phyloP scores from a whole-genome alignment of 139 green algal species.

The Tetraselmis striata region DNA sequence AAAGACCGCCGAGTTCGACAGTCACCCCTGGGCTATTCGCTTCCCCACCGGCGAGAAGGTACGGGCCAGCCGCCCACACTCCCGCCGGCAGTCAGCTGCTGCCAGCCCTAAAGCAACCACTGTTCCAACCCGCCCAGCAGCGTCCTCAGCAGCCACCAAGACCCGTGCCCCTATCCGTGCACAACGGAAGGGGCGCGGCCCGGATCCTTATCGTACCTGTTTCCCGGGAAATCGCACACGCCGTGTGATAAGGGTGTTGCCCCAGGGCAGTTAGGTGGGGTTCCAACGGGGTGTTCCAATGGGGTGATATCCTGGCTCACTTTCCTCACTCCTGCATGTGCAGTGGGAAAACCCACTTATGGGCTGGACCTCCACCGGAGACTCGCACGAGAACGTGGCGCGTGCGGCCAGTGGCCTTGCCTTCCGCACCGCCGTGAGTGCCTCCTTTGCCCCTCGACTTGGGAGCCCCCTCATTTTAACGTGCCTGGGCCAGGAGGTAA shows the following conservation, averaged over 20 bases:
- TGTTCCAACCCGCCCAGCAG: background rate
- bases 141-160: background rate
- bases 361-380: constrained; percentile 92
- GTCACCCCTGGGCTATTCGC: constrained; percentile 66
- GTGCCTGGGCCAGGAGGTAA: too few species aligned
- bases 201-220: too few species aligned
- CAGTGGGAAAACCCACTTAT: constrained; percentile 96
- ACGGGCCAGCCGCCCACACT: constrained; percentile 11
- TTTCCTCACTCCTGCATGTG: background rate
- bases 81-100: too few species aligned
- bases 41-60: constrained; percentile 54
- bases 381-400: constrained; percentile 72
- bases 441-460: background rate
- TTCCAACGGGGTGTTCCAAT: background rate
- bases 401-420: constrained; percentile 16
- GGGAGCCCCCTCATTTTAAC: background rate
- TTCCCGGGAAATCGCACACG: too few species aligned
- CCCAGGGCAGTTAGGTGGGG: too few species aligned
- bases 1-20: constrained; percentile 37
- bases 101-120: too few species aligned
- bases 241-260: too few species aligned
- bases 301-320: background rate
- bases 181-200: background rate
- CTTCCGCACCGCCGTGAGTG: background rate
- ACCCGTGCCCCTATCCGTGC: background rate